Conservation (phyloP, 306 rosid species). For the peach (Prunus persica) region Prunus_persica_NCBIv2 NC_034014.1:22041501-22042000, state of each 20-base stretch:
- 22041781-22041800: slow-evolving; percentile 31
- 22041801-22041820: slow-evolving; percentile 49
- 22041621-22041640: too few relatives aligned
- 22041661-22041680: background rate
- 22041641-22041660: background rate
- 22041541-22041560: background rate
- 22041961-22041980: slow-evolving; percentile 56
- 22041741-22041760: background rate
- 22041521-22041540: background rate
- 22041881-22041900: slow-evolving; percentile 50
- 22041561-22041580: background rate
- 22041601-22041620: background rate
- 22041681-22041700: background rate
- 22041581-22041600: background rate
- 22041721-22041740: background rate
- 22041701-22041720: background rate
- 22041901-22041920: slow-evolving; percentile 38
- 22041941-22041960: slow-evolving; percentile 42
- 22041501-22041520: background rate
- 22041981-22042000: background rate
- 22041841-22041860: slow-evolving; percentile 30
- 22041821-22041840: slow-evolving; percentile 56
- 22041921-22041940: slow-evolving; percentile 31
- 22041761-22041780: background rate
- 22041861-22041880: slow-evolving; percentile 12